phyloP scores from a whole-genome alignment of 495 filamentous ascomycete genomes.

The Penicillium cataractarum region DNA sequence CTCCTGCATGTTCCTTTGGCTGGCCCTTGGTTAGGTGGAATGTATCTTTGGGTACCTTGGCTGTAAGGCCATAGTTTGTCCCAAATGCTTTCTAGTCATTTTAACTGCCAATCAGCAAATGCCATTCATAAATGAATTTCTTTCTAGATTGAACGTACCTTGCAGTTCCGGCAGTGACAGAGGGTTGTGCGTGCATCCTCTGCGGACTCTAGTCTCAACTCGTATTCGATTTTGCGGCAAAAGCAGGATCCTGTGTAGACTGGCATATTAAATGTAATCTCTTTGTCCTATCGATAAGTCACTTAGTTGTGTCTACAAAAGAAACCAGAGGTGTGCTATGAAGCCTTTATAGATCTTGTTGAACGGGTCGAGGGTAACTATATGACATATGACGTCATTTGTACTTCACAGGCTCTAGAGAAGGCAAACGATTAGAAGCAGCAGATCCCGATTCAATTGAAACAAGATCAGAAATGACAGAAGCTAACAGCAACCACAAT shows the following conservation, averaged over 20 bases:
- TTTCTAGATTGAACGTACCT: constrained; percentile 38
- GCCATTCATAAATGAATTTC: too few relatives aligned
- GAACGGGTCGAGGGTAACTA: not conserved
- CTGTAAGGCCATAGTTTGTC: constrained; percentile 63
- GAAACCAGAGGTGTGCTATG: not conserved
- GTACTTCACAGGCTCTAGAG: not conserved
- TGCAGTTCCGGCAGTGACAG: constrained; percentile 69
- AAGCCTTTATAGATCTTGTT: constrained; percentile 2
- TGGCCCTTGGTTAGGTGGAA: constrained; percentile 44
- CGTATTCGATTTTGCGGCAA: constrained; percentile 52
- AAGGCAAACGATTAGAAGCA: not conserved
- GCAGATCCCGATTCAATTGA: not conserved
- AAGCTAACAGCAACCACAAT: too few relatives aligned
- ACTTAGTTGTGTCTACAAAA: not conserved
- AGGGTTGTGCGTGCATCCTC: constrained; percentile 65
- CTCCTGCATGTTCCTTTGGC: constrained; percentile 55
- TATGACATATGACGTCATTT: constrained; percentile 4
- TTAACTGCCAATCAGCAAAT: not conserved
- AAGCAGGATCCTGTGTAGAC: constrained; percentile 52
- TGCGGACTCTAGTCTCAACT: constrained; percentile 46
- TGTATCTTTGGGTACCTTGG: constrained; percentile 58
- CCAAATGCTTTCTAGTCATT: constrained; percentile 59
- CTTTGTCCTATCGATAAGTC: too few relatives aligned
- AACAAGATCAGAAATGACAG: not conserved
- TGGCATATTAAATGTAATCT: constrained; percentile 35